Conservation (phyloP, 768 basidiomycete genomes). For the Roridomyces roridus region DNA sequence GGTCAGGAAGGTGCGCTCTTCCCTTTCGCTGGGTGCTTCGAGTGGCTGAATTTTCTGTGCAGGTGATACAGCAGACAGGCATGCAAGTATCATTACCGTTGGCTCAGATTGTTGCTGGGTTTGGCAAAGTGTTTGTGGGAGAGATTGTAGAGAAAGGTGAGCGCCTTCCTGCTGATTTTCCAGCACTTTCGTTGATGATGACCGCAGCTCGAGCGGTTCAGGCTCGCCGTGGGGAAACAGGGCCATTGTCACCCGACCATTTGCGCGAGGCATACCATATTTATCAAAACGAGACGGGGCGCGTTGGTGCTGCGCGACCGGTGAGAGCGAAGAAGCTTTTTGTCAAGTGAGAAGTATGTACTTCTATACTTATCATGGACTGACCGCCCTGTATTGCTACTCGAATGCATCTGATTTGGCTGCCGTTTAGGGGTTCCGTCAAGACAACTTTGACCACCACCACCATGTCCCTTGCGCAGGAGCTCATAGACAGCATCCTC, state of each 20-base stretch:
- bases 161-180: conserved; percentile 16
- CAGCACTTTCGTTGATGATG: not conserved
- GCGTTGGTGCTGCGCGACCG: conserved; percentile 79
- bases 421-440: too few species aligned
- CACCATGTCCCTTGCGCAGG: too few species aligned
- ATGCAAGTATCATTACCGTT: conserved; percentile 88
- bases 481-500: too few species aligned
- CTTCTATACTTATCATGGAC: too few species aligned
- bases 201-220: conserved; percentile 77
- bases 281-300: conserved; percentile 83
- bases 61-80: conserved; percentile 87
- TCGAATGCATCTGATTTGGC: too few species aligned
- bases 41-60: not conserved
- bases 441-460: too few species aligned
- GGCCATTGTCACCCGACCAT: conserved; percentile 87
- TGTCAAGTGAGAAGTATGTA: too few species aligned
- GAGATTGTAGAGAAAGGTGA: conserved; percentile 90
- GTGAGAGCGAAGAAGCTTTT: too few species aligned
- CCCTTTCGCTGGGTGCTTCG: not conserved
- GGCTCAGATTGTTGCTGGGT: conserved; percentile 88
- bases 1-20: conserved; percentile 68
- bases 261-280: conserved; percentile 87
- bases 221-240: conserved; percentile 69
- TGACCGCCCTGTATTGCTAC: too few species aligned
- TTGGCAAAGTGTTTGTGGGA: conserved; percentile 91